Base-by-base conservation (phyloP, 768 basidiomycete genomes). In the Megacollybia marginata region DNA sequence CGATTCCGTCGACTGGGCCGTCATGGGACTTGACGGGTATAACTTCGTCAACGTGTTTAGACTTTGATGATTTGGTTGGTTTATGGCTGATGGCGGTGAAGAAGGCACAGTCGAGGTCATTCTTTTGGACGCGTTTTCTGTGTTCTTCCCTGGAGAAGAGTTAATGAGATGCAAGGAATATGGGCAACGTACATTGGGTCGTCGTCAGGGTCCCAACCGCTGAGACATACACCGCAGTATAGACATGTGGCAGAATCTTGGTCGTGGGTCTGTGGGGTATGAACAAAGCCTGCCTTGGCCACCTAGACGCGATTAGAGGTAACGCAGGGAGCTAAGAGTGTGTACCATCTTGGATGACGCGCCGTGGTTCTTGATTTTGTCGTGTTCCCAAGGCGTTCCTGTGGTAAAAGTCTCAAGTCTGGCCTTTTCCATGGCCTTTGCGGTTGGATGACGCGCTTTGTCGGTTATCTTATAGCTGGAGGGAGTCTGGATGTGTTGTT, bases 251-350 rank as follows among this genome's bases (percentile, higher is more conserved):
- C 91, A 1, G 83, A 79, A 63, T 98, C 94, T 55, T 90, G 85
- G 4, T 76, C 83, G 1, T 70, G 57, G 11, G 71, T 65, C 49
- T 82, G 78, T 2, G 92, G 88, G 1, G 82, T 83, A 61, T 76
- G 90, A 0, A 90, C 76, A 60, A 95, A 96, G 8, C 94, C 94
- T 2, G 92, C 92, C 55, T 79, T 80, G 0, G 93, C 88, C 79
- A 98, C 84, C 93, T 93, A 54, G 13, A 16, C 43, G 46, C 47
- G 8, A 59, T 13, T 13, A 44, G 2, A 50, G 20, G 49, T 15
- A 31, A 40, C 23, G 28, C 28, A 20, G 50, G 46, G 12, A 1
- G 36, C 44, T 55, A n/a, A 40, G 19, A 31, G 42, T 46, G 23
- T 55, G 5, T 52, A 84, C 91, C 71, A 83, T 87, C 61, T 73